These are phyloP conservation scores for Margaritispora aquatica DNA, from an alignment of 495 filamentous ascomycete species.

Conservation along the genomic window DNA sequence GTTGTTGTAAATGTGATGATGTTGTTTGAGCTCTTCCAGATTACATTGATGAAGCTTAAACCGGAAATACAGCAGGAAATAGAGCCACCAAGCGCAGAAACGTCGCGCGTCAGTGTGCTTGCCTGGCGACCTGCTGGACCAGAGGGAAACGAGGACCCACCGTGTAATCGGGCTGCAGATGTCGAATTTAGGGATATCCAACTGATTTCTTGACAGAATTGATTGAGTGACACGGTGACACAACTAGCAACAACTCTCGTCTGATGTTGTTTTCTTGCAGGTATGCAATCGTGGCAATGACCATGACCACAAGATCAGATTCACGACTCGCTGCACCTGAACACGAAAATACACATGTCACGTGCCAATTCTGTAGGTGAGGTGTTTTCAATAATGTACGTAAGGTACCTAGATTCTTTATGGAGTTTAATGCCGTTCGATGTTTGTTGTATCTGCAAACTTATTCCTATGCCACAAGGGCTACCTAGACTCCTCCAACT, in stretches of 20 bases:
- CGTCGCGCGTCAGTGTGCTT: background rate
- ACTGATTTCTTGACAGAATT: background rate
- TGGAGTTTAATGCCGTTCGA: too few species aligned
- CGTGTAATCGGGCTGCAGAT: background rate
- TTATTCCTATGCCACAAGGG: background rate
- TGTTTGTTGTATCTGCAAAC: background rate
- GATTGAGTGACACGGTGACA: background rate
- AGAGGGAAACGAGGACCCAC: background rate
- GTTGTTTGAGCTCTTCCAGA: slow-evolving; percentile 10
- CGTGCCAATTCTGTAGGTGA: background rate
- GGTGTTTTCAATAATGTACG: background rate
- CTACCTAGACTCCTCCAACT: too few species aligned
- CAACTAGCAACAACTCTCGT: background rate
- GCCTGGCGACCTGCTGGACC: background rate
- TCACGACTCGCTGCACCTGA: background rate
- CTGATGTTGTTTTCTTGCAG: background rate
- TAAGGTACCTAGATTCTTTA: too few species aligned
- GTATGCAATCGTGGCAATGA: background rate
- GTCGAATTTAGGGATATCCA: background rate
- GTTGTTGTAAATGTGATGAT: slow-evolving; percentile 11
- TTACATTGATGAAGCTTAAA: background rate
- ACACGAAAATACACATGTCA: background rate
- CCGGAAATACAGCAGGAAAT: background rate
- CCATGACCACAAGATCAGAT: slow-evolving; percentile 2
- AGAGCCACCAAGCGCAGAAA: background rate